Percentiles rank a stretch among this genome's conserved stretches.
These are phyloP conservation scores for Staphylotrichum tortipilum DNA, from an alignment of 495 filamentous ascomycete species.

Conservation along the genomic window DNA sequence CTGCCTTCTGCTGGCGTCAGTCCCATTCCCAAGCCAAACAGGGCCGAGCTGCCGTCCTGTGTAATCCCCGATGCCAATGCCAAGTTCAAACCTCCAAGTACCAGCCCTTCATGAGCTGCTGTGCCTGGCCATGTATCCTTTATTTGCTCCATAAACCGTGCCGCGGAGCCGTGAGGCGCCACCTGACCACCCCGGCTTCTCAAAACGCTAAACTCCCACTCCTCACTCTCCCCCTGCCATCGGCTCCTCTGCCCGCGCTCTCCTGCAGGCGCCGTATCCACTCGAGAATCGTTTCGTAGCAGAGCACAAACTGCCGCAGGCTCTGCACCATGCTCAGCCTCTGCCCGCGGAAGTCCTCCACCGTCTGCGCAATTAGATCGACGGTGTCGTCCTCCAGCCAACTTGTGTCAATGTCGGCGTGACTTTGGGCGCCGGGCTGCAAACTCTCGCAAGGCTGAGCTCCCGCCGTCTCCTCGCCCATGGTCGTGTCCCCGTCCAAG, in stretches of 20 bases:
- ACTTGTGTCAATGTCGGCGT: slow-evolving; percentile 23
- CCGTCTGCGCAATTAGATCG: slow-evolving; percentile 76
- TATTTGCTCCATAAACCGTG: background rate
- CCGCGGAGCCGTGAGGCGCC: no score
- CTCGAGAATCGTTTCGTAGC: slow-evolving; percentile 90
- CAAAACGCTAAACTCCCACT: slow-evolving; percentile 22
- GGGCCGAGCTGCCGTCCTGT: no score
- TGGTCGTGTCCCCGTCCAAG: slow-evolving; percentile 37
- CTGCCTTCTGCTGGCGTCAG: no score
- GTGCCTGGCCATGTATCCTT: background rate
- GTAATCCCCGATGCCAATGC: no score
- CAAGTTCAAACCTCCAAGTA: no score
- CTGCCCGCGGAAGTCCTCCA: slow-evolving; percentile 82
- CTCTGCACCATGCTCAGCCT: slow-evolving; percentile 96
- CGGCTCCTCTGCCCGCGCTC: background rate
- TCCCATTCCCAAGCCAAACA: no score
- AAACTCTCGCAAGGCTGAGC: no score
- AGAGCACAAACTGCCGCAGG: slow-evolving; percentile 87
- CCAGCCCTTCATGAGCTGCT: background rate
- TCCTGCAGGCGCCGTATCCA: slow-evolving; percentile 55
- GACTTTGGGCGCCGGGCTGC: background rate
- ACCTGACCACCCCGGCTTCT: background rate
- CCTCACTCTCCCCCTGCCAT: slow-evolving; percentile 11
- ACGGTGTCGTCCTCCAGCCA: slow-evolving; percentile 47
- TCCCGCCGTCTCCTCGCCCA: slow-evolving; percentile 16